Conservation (phyloP, 495 filamentous ascomycete species). For the Hypomontagnella monticulosa region DNA sequence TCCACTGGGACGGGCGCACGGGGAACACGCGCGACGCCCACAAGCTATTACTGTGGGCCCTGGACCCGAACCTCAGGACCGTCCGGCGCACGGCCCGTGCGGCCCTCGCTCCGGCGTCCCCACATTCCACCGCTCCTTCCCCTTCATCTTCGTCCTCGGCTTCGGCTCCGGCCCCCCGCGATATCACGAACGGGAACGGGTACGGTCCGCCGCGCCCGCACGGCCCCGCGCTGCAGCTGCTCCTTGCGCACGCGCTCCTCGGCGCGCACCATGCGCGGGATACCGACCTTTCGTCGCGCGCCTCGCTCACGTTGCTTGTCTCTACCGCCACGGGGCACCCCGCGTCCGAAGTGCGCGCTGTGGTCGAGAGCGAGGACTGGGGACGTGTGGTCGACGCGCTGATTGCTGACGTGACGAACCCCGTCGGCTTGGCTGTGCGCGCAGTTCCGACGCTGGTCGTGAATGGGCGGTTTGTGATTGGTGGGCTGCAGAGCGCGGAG, state of each 20-base stretch:
- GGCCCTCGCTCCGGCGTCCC: slow-evolving; percentile 7
- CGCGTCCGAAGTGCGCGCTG: slow-evolving; percentile 63
- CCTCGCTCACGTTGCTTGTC: slow-evolving; percentile 65
- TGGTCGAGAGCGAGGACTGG: slow-evolving; percentile 64
- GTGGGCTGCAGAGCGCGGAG: slow-evolving; percentile 69
- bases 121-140: slow-evolving; percentile 14
- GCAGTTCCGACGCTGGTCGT: slow-evolving; percentile 83
- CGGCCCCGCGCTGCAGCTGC: slow-evolving; percentile 63
- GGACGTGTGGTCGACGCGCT: slow-evolving; percentile 38
- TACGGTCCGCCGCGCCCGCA: not conserved
- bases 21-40: slow-evolving; percentile 82
- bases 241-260: slow-evolving; percentile 76
- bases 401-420: slow-evolving; percentile 44
- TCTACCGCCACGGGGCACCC: slow-evolving; percentile 62
- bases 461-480: slow-evolving; percentile 71
- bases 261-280: slow-evolving; percentile 75
- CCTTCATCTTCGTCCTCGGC: no score
- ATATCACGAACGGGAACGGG: not conserved
- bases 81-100: slow-evolving; percentile 31
- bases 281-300: slow-evolving; percentile 74
- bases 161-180: not conserved
- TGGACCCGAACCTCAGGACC: slow-evolving; percentile 58
- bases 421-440: slow-evolving; percentile 61
- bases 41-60: slow-evolving; percentile 74
- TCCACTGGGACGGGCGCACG: slow-evolving; percentile 75